phyloP scores from a whole-genome alignment of 106 monocot genomes.

The Dactylorhiza incarnata region DNA sequence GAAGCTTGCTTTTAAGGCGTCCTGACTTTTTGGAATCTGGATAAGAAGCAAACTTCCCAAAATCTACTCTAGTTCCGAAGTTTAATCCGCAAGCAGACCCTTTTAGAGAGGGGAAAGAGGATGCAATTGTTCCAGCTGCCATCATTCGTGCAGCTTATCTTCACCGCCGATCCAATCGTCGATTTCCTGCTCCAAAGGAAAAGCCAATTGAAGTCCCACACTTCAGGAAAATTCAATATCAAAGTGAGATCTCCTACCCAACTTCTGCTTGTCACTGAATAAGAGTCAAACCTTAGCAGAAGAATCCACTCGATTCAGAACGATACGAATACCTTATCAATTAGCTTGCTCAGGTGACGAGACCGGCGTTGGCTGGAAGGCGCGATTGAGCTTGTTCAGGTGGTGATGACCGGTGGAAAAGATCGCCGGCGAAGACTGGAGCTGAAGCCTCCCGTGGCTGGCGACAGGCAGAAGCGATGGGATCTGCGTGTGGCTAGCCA shows the following conservation, averaged over 20 bases:
- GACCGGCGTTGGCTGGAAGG: too few species aligned
- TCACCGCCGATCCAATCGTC: background rate
- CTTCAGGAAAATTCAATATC: background rate
- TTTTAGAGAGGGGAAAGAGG: constrained; percentile 43
- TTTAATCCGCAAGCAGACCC: constrained; percentile 20
- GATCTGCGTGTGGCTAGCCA: too few species aligned
- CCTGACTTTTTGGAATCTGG: constrained; percentile 9
- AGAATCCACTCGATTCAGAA: too few species aligned
- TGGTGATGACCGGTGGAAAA: too few species aligned
- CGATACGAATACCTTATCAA: too few species aligned
- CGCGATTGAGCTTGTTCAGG: too few species aligned
- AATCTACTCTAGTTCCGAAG: constrained; percentile 58
- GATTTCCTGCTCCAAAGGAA: background rate
- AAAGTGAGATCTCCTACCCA: background rate
- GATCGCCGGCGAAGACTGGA: too few species aligned
- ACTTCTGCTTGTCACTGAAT: background rate
- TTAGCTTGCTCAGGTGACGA: too few species aligned
- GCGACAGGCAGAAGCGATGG: too few species aligned
- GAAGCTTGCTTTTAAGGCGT: constrained; percentile 13
- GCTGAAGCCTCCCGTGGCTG: too few species aligned
- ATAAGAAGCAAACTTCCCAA: constrained; percentile 30
- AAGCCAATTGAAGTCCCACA: background rate
- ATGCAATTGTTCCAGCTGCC: constrained; percentile 41
- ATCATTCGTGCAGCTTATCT: constrained; percentile 14
- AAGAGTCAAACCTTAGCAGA: background rate